A percentile compares a stretch with the other conserved stretches of the same genome.
These are phyloP conservation scores for Taiozyma onychis DNA, from an alignment of 1,139 yeast genomes.

Conservation along the genomic window DNA sequence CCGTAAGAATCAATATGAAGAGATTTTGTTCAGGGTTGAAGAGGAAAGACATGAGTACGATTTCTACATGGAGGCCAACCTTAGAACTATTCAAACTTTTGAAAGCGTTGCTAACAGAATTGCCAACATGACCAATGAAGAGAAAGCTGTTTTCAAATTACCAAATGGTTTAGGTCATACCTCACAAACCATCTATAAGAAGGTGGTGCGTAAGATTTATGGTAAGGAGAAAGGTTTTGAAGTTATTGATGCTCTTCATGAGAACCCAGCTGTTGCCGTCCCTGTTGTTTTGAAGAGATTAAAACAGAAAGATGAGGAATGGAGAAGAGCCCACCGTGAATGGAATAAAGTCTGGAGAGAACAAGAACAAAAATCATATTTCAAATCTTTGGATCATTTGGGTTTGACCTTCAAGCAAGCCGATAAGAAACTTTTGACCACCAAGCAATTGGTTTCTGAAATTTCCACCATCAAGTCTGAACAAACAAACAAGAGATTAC, in stretches of 20 bases:
- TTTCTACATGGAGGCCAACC: conserved; percentile 88
- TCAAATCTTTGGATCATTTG: conserved; percentile 88
- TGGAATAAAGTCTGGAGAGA: conserved; percentile 99
- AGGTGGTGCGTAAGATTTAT: conserved; percentile 85
- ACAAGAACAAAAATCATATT: conserved; percentile 91
- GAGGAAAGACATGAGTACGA: conserved; percentile 98
- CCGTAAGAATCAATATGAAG: conserved; percentile 95
- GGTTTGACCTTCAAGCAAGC: conserved; percentile 96
- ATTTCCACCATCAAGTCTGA: conserved; percentile 90
- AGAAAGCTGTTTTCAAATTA: conserved; percentile 75
- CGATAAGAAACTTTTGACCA: conserved; percentile 85
- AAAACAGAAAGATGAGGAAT: conserved; percentile 97
- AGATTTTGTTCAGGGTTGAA: conserved; percentile 87
- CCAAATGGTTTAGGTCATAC: conserved; percentile 94
- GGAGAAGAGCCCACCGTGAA: conserved; percentile 97
- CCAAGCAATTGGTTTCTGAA: conserved; percentile 86
- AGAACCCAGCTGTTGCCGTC: conserved; percentile 90
- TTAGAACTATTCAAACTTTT: conserved; percentile 89
- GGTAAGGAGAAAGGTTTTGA: conserved; percentile 95
- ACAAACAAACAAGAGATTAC: conserved; percentile 68
- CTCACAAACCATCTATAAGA: conserved; percentile 85
- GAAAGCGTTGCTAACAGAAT: conserved; percentile 95
- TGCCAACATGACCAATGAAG: conserved; percentile 89
- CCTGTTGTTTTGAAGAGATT: conserved; percentile 88
- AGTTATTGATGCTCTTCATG: conserved; percentile 92